Evolutionary conservation across 177 flowering plant species (phyloP).

Genomic region (Vitis hybrid): DNA sequence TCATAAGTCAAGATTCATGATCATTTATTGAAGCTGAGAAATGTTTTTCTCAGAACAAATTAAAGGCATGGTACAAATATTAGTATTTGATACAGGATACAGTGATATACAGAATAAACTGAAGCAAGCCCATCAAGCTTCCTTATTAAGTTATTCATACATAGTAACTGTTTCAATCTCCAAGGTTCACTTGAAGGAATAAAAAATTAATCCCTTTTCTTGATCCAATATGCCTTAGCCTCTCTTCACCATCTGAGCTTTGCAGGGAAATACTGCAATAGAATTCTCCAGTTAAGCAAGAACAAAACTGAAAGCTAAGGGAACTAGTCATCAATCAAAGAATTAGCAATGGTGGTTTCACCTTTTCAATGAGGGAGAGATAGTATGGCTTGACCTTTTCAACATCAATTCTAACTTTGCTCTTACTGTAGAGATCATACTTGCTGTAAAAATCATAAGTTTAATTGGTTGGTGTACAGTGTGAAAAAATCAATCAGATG

Average conservation of each 20-base stretch:
- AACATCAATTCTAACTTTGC: slow-evolving; percentile 54
- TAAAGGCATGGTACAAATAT: no score
- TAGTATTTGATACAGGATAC: no score
- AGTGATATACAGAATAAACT: no score
- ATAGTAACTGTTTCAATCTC: no score
- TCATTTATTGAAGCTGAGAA: no score
- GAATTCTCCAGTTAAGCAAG: neutral
- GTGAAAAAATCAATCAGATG: neutral
- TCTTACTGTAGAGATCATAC: slow-evolving; percentile 64
- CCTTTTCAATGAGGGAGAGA: slow-evolving; percentile 49
- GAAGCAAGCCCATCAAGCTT: no score
- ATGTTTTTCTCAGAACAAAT: no score
- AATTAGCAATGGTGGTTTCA: neutral
- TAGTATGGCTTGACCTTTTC: slow-evolving; percentile 62
- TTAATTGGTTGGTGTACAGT: neutral
- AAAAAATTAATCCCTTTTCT: no score
- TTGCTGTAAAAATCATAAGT: slow-evolving; percentile 36
- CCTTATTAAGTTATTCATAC: no score
- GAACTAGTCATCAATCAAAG: neutral
- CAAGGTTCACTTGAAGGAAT: no score
- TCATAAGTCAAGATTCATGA: no score
- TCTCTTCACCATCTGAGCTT: slow-evolving; percentile 42
- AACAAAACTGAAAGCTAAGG: neutral
- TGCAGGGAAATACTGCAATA: slow-evolving; percentile 45
- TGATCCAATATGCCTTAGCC: no score